Conservation (phyloP, 202 grass and related monocot species). For the Thinopyrum obtusiflorum region DNA sequence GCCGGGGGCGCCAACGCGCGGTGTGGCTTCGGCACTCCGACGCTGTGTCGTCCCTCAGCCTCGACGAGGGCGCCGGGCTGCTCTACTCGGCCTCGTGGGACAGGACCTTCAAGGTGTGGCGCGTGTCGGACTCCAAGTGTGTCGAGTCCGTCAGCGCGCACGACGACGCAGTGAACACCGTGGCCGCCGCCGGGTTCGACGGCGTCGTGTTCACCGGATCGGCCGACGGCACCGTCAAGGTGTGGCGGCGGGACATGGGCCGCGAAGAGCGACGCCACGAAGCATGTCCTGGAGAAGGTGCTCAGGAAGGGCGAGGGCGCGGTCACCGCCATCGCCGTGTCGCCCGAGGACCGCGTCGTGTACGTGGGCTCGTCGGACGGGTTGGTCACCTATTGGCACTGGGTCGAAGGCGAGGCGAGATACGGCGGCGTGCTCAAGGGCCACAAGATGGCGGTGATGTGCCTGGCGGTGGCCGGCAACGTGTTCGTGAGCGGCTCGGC, state of each 20-base stretch:
- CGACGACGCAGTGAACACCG: constrained; percentile 75
- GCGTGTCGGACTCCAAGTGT: constrained; percentile 62
- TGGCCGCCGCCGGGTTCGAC: constrained; percentile 45
- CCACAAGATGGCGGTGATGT: constrained; percentile 56
- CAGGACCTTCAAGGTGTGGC: constrained; percentile 72
- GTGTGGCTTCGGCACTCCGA: constrained; percentile 76
- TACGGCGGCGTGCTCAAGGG: constrained; percentile 34
- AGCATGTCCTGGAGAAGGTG: constrained; percentile 43
- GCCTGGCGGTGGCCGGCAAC: constrained; percentile 51
- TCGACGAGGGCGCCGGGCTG: constrained; percentile 60
- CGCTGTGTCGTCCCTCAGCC: constrained; percentile 74
- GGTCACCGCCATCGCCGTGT: constrained; percentile 54
- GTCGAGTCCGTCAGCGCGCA: constrained; percentile 61
- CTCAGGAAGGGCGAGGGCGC: constrained; percentile 62
- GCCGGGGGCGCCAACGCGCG: background rate
- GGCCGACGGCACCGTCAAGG: constrained; percentile 74
- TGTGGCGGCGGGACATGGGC: constrained; percentile 47
- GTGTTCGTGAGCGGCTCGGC: constrained; percentile 74
- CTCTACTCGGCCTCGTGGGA: constrained; percentile 84
- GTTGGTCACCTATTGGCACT: constrained; percentile 55
- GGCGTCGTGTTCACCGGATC: constrained; percentile 61
- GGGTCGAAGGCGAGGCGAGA: background rate
- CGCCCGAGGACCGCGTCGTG: constrained; percentile 34
- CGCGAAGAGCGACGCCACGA: background rate
- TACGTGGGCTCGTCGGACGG: constrained; percentile 81